These are phyloP conservation scores for Tricholoma sp. DNA, from an alignment of 768 basidiomycete genomes.

Conservation along the genomic window DNA sequence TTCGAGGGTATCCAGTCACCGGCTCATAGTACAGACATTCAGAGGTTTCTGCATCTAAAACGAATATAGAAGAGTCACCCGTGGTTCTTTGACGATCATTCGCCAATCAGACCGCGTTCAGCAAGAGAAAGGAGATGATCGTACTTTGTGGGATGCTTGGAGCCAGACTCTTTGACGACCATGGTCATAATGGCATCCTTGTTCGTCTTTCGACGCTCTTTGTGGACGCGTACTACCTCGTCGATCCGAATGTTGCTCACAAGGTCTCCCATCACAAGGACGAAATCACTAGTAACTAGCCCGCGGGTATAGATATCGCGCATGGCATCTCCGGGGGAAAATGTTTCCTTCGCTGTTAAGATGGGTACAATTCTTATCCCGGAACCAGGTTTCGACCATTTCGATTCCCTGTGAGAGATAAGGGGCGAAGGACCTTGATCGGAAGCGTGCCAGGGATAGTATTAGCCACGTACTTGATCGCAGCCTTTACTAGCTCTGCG, in stretches of 20 bases:
- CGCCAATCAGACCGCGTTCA: constrained; percentile 2
- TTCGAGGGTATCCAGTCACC: constrained; percentile 63
- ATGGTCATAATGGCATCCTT: constrained; percentile 97
- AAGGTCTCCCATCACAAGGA: constrained; percentile 87
- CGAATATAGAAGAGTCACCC: constrained; percentile 75
- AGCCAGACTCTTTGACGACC: constrained; percentile 79
- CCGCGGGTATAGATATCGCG: constrained; percentile 92
- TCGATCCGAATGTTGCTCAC: constrained; percentile 92
- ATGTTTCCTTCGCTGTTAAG: constrained; percentile 80
- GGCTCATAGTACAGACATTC: constrained; percentile 87
- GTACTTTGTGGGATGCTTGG: constrained; percentile 68
- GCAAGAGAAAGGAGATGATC: constrained; percentile 14
- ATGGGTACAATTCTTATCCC: constrained; percentile 83
- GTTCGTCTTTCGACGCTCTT: constrained; percentile 78
- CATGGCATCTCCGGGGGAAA: constrained; percentile 88
- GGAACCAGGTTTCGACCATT: constrained; percentile 77
- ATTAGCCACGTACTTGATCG: constrained; percentile 64
- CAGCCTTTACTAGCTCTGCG: constrained; percentile 77
- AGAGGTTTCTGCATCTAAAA: constrained; percentile 67
- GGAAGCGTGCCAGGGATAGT: constrained; percentile 7
- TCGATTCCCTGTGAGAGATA: constrained; percentile 53
- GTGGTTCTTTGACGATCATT: constrained; percentile 41
- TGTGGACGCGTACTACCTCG: constrained; percentile 85
- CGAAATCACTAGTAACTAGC: constrained; percentile 85
- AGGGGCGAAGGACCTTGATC: constrained; percentile 10